Base-by-base conservation (phyloP, 1,284 basidiomycete genomes). In the Cystobasidium slooffiae region DNA sequence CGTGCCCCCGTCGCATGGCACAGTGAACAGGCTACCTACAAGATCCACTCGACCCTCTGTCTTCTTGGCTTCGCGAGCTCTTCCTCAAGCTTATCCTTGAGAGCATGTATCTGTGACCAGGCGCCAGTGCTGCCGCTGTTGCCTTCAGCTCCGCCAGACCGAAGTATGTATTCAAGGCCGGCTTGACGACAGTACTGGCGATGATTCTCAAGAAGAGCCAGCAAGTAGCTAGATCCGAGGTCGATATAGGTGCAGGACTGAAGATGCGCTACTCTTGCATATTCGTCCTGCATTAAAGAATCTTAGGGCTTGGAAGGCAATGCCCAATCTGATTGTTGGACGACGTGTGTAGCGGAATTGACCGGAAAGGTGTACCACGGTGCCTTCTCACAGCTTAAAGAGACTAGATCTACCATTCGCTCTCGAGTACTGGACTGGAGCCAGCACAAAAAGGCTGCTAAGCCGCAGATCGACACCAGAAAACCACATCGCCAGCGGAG, bases 341-440 rank as follows among this genome's bases (percentile, higher is more conserved):
- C 43, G 62, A 65, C 43, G 22, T 22, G 9, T 49, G 43, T 44
- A n/a, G 39, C 62, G 47, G 18, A 6, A 18, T 37, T 44, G 14
- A 24, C 62, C 12, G 62, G 62, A 49, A 65, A 65, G 39, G 47
- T 22, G 37, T 65, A 65, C 62, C 62, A 65, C 6, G 62, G 62
- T 8, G 44, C 39, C 12, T 49, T 43, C 41, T 20, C 22, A 22
- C 62, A 65, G 62, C 62, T 65, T 20, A 46, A 14, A 22, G 39
- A 44, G 37, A 44, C 43, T 12, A 65, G 24, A 39, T 39, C 62
- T 18, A 65, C 47, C 39, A n/a, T 9, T 46, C 22, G 47, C 8
- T 31, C 47, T 37, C 12, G 39, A 16, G 12, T 46, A 8, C 20
- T 65, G 6, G 47, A 51, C 47, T 51, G 47, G 16, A 51, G 20